Evolutionary conservation across 768 basidiomycete species (phyloP), one percentile per base, ranked within the genome.

Genomic region (Pulveroboletus sp.): DNA sequence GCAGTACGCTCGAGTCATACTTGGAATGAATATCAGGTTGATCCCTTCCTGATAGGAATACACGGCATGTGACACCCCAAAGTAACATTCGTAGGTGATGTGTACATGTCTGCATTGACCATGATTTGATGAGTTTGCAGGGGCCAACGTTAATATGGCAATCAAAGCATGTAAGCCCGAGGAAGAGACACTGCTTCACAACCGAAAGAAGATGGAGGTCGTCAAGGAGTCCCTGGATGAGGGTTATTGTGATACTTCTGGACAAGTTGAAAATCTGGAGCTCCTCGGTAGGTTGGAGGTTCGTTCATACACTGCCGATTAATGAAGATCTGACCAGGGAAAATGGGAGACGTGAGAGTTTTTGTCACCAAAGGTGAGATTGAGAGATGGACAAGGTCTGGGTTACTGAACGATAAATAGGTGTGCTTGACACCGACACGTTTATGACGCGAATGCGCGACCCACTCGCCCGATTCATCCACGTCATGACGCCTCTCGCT

Each of bases 211-310:
- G 37, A 85, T 90, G 84, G 78, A 80, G 51, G 71, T 75, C 42
- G 79, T 93, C 30, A 85, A 79, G 56, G 89, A 90, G 61, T 81
- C 82, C 8, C 60, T 86, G n/a, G 74, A 88, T 54, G 86, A 89
- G 54, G 85, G 86, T 3, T 93, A 92, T 60, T 92, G 90, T 55
- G 90, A 93, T 65, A 68, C 83, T 11, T 84, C 83, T 43, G 88
- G 85, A 1, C 72, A 76, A 39, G 73, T 73, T 15, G 79, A 78
- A 8, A 78, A 89, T 60, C 67, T 92, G 46, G 75, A 71, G 30
- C 65, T 77, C 37, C 72, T 83, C n/a, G 89, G 87, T 82, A 54
- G 40, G 77, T 58, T 37, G 31, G 12, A 10, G 14, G 39, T 26
- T 26, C 18, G 9, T 28, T 30, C n/a, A 32, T 8, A 39, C 21